A percentile compares a stretch with the other conserved stretches of the same genome.
Evolutionary conservation across 768 basidiomycete genomes (phyloP).

Genomic region (Suillus subalutaceus): DNA sequence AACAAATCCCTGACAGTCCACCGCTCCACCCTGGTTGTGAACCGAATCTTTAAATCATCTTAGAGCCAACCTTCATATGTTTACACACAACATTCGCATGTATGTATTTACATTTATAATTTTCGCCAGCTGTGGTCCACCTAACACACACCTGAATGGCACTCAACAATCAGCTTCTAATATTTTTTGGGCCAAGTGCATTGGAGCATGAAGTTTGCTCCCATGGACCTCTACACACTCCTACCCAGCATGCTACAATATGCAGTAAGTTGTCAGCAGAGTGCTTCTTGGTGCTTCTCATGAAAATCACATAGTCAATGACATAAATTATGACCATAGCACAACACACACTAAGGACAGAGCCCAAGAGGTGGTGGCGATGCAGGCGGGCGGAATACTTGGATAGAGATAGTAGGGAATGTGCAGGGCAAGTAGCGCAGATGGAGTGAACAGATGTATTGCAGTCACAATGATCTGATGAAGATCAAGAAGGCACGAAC

Average conservation of each 20-base stretch:
- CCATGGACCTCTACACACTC: neutral
- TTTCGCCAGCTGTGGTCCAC: neutral
- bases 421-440: too few relatives aligned
- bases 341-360: neutral
- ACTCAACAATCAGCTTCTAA: neutral
- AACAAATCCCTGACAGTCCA: too few relatives aligned
- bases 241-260: neutral
- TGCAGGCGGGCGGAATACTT: neutral
- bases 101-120: neutral
- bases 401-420: too few relatives aligned
- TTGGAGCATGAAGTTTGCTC: too few relatives aligned
- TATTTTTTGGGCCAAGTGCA: too few relatives aligned
- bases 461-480: too few relatives aligned
- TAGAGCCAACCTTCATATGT: neutral
- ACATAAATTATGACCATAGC: neutral
- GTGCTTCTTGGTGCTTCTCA: neutral
- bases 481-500: too few relatives aligned
- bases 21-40: too few relatives aligned
- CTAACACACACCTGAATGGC: neutral
- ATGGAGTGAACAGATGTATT: too few relatives aligned
- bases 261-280: neutral
- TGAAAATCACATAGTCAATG: neutral
- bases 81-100: neutral
- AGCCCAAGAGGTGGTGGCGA: neutral
- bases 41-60: neutral